Conservation (phyloP, 2,329 filamentous ascomycete genomes). For the Akanthomyces muscarius region DNA sequence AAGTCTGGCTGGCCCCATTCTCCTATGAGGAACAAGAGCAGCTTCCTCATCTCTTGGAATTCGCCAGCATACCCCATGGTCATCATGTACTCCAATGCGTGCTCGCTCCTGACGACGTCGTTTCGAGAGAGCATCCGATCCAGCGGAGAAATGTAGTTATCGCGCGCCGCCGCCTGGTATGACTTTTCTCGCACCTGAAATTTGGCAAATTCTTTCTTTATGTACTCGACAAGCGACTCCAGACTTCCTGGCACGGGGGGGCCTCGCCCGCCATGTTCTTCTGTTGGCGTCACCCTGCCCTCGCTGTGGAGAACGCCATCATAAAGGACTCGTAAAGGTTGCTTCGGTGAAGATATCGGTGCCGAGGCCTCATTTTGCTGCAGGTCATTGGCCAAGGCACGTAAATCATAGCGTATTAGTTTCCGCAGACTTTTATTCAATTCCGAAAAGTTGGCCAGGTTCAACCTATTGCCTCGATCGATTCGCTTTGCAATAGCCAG, state of each 20-base stretch:
- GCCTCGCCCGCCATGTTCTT: neutral
- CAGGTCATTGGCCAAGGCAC: neutral
- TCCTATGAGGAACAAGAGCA: slow-evolving; percentile 56
- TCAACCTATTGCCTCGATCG: slow-evolving; percentile 24
- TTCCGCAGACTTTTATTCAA: slow-evolving; percentile 26
- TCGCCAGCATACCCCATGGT: slow-evolving; percentile 60
- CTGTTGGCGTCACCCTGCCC: neutral
- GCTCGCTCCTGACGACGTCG: slow-evolving; percentile 35
- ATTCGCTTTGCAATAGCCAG: slow-evolving; percentile 28
- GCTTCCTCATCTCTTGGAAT: slow-evolving; percentile 50
- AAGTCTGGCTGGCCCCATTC: slow-evolving; percentile 38
- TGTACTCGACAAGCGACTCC: neutral
- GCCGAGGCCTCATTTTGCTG: neutral
- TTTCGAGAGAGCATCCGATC: slow-evolving; percentile 31
- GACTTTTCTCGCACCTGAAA: neutral
- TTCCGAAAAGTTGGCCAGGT: slow-evolving; percentile 24
- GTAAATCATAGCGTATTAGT: slow-evolving; percentile 22
- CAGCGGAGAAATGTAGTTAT: slow-evolving; percentile 27
- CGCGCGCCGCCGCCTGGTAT: slow-evolving; percentile 20
- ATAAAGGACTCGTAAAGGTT: neutral
- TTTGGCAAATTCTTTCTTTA: slow-evolving; percentile 8
- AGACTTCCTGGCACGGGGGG: neutral
- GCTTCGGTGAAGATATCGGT: neutral
- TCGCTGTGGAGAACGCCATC: neutral
- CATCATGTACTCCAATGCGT: slow-evolving; percentile 56